Conservation (phyloP, 768 basidiomycete species). For the Flagelloscypha sp. region DNA sequence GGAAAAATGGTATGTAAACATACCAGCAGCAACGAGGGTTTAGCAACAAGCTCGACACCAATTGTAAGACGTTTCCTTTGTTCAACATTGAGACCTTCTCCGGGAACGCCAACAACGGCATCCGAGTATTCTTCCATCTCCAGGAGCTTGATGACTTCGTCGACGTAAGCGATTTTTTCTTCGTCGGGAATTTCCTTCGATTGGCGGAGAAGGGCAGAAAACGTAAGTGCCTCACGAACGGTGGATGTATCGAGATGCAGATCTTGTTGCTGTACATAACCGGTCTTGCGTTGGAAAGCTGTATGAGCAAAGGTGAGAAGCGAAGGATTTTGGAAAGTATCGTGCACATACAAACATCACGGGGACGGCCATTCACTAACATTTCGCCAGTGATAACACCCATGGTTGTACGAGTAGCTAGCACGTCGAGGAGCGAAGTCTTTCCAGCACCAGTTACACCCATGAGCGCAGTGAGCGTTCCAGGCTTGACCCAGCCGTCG, state of each 20-base stretch:
- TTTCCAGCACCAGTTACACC: slow-evolving; percentile 17
- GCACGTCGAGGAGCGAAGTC: slow-evolving; percentile 35
- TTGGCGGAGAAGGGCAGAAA: slow-evolving; percentile 40
- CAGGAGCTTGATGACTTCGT: slow-evolving; percentile 38
- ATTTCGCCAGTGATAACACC: slow-evolving; percentile 40
- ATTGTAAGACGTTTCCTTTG: slow-evolving; percentile 45
- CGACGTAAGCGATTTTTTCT: slow-evolving; percentile 37
- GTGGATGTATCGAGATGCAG: slow-evolving; percentile 42
- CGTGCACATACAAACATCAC: slow-evolving; percentile 37
- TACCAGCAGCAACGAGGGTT: slow-evolving; percentile 41
- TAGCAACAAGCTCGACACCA: slow-evolving; percentile 46
- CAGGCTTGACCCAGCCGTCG: slow-evolving; percentile 42
- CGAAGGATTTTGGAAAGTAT: too few species aligned
- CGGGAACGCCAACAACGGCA: slow-evolving; percentile 34
- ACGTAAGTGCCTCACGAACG: slow-evolving; percentile 37
- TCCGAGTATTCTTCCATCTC: slow-evolving; percentile 41
- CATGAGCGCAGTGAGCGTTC: slow-evolving; percentile 45
- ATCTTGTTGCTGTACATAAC: slow-evolving; percentile 41
- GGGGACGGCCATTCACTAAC: slow-evolving; percentile 27
- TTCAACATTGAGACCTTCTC: slow-evolving; percentile 28
- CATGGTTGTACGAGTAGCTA: slow-evolving; percentile 39
- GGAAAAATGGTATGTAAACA: too few species aligned
- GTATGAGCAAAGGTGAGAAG: too few species aligned
- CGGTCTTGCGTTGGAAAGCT: slow-evolving; percentile 36
- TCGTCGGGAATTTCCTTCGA: slow-evolving; percentile 26